Evolutionary conservation across 192 early-diverging fungal genomes (phyloP).

Genomic region (Coemansia aciculifera): DNA sequence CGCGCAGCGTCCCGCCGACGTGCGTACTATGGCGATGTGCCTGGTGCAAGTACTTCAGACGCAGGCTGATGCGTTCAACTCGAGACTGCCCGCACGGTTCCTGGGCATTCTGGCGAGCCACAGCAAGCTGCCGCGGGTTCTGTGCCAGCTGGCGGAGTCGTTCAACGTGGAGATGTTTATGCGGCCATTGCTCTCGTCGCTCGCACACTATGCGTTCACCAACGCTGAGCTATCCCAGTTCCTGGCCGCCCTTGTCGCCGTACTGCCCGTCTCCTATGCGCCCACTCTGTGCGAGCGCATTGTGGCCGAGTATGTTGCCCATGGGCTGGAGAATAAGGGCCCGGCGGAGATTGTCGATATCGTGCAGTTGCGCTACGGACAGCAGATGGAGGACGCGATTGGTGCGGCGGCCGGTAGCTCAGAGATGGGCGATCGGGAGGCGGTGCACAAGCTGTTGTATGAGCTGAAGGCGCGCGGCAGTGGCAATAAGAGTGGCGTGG

Average conservation of each 20-base stretch:
- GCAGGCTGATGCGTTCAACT: slow-evolving; percentile 18
- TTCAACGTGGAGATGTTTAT: slow-evolving; percentile 29
- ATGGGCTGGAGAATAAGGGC: neutral
- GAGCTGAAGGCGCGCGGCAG: slow-evolving; percentile 29
- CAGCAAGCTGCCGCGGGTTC: slow-evolving; percentile 7
- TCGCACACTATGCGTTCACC: slow-evolving; percentile 19
- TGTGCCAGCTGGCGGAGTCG: slow-evolving; percentile 20
- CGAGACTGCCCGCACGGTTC: slow-evolving; percentile 9
- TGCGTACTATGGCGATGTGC: slow-evolving; percentile 36
- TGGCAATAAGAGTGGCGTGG: slow-evolving; percentile 14
- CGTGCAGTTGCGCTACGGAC: slow-evolving; percentile 30
- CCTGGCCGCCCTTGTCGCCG: slow-evolving; percentile 18
- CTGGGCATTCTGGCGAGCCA: slow-evolving; percentile 16
- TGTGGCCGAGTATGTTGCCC: slow-evolving; percentile 23
- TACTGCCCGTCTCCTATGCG: slow-evolving; percentile 14
- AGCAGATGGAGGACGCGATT: slow-evolving; percentile 38
- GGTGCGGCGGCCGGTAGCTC: slow-evolving; percentile 20
- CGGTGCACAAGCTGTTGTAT: slow-evolving; percentile 35
- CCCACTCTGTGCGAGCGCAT: slow-evolving; percentile 23
- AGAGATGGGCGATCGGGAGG: neutral
- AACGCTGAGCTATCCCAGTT: slow-evolving; percentile 7
- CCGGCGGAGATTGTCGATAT: slow-evolving; percentile 18
- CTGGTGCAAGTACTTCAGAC: slow-evolving; percentile 47
- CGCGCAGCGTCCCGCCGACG: slow-evolving; percentile 20
- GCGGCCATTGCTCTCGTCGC: slow-evolving; percentile 22